These are phyloP conservation scores for Aspergillus jensenii DNA, from an alignment of 2,329 filamentous ascomycete genomes.

Conservation along the genomic window DNA sequence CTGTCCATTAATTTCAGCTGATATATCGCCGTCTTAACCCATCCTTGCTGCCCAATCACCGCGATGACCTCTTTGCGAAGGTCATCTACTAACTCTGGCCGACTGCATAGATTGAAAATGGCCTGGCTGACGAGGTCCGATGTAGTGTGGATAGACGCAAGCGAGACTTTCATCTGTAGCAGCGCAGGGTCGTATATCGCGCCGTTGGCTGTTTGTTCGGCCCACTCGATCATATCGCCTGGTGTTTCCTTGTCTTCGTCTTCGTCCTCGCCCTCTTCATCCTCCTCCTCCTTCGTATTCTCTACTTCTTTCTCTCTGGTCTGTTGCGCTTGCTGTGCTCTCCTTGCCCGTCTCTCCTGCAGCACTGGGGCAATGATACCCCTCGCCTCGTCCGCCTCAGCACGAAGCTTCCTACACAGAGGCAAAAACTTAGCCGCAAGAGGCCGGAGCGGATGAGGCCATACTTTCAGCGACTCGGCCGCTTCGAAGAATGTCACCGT, in stretches of 20 bases:
- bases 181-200: background rate
- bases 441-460: background rate
- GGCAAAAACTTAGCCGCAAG: constrained; percentile 7
- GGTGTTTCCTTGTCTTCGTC: constrained; percentile 19
- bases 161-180: constrained; percentile 10
- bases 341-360: no score
- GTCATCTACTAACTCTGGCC: constrained; percentile 7
- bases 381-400: background rate
- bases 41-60: constrained; percentile 22
- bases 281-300: background rate
- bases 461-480: constrained; percentile 15
- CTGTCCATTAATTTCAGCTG: constrained; percentile 46
- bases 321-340: no score
- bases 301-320: background rate
- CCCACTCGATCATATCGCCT: constrained; percentile 17
- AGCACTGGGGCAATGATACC: no score
- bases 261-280: background rate
- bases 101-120: constrained; percentile 18
- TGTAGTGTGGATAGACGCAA: constrained; percentile 24
- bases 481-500: constrained; percentile 16
- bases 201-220: constrained; percentile 24
- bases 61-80: constrained; percentile 23
- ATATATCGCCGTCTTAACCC: constrained; percentile 38
- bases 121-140: constrained; percentile 24
- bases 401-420: background rate